Base-by-base conservation (phyloP, 352 stramenopile genomes). In the Phytopythium sindhum region DNA sequence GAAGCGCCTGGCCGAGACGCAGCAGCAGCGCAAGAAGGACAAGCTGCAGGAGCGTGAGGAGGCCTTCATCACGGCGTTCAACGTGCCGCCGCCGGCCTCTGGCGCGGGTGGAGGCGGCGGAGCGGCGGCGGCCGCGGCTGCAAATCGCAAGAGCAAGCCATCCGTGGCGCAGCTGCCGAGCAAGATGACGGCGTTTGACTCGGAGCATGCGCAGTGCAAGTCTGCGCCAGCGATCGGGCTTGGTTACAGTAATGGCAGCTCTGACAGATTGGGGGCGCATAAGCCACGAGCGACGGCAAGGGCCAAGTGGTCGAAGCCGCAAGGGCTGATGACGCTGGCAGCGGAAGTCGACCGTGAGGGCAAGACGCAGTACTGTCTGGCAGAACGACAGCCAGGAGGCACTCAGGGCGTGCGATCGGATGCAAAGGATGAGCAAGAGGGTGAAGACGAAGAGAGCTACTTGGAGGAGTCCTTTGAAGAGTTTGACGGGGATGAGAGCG, bases 391-490 rank as follows among this genome's bases (percentile, higher is more conserved):
- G 29, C 23, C 50, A 6, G 71, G 7, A 2, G 23, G 9, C 19
- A 29, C 0, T 29, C 73, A 37, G 39, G 47, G 35, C 9, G 8
- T 12, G 3, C 48, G 7, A 6, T 14, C 48, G 28, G 48, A 39
- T 17, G 26, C 19, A 41, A 54, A 58, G 63, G 62, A 12, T 60
- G 41, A 6, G 17, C 41, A 26, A 4, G 67, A 69, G 26, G 57
- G 70, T 5, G 39, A 72, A 0, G 72, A 77, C 14, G 71, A 89
- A 33, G 81, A 91, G 8, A 79, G 67, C 23, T 95, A 95, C 63
- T 63, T 90, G 66, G 84, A 92, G 21, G 86, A 95, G 41, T 93
- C 84, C 0, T 95, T 95, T 67, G 86, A 95, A 66, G 84, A 89
- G 31, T 92, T 91, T 72, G 81, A 93, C 45, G 79, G 81, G 1